These are phyloP conservation scores for Dictyostelium brefeldianum DNA, from an alignment of 78 protist species.

Conservation along the genomic window DNA sequence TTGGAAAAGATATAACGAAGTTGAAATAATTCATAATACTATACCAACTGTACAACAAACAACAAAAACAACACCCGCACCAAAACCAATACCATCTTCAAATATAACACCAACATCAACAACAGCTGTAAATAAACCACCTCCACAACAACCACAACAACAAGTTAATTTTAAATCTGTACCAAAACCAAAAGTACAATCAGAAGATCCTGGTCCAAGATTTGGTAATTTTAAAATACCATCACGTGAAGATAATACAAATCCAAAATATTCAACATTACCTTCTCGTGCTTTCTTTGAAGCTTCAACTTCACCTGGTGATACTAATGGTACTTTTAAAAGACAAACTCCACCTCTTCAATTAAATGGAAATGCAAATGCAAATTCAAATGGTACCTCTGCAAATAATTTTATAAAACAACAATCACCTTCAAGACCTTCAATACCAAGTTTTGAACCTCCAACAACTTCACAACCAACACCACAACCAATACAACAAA, in stretches of 20 bases:
- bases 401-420: background rate
- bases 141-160: background rate
- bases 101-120: background rate
- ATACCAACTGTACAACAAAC: background rate
- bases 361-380: background rate
- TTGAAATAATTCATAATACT: slow-evolving; percentile 16
- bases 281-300: slow-evolving; percentile 62
- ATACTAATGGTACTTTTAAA: slow-evolving; percentile 8
- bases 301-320: slow-evolving; percentile 19
- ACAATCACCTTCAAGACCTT: slow-evolving; percentile 19
- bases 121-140: background rate
- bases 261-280: slow-evolving; percentile 40
- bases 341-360: background rate
- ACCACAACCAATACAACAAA: background rate
- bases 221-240: slow-evolving; percentile 22
- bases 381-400: background rate
- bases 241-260: background rate
- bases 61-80: background rate
- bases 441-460: slow-evolving; percentile 41
- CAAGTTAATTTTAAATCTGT: background rate
- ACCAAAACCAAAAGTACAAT: slow-evolving; percentile 8
- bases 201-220: slow-evolving; percentile 61
- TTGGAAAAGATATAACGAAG: slow-evolving; percentile 53
- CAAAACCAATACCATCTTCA: background rate
- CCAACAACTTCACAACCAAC: slow-evolving; percentile 1